Evolutionary conservation across 2,329 filamentous ascomycete genomes (phyloP).

Genomic region (Beauveria sp.): DNA sequence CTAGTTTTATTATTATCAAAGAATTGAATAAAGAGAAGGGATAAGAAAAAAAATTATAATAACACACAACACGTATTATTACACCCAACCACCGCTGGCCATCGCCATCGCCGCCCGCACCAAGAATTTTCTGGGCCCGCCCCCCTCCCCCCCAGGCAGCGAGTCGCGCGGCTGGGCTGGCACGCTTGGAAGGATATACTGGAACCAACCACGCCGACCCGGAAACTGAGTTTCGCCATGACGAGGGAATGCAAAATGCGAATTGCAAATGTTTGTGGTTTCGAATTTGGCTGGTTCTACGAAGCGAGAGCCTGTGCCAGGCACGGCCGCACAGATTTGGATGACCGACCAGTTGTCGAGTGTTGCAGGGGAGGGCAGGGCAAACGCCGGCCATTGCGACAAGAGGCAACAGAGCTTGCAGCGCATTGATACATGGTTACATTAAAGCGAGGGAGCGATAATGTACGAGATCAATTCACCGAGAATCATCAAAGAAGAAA

Average conservation of each 20-base stretch:
- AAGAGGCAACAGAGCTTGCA: constrained; percentile 1
- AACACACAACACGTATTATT: not conserved
- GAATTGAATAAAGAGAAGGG: not conserved
- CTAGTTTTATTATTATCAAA: not conserved
- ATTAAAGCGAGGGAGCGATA: too few relatives aligned
- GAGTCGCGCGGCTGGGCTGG: constrained; percentile 8
- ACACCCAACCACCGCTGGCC: constrained; percentile 2
- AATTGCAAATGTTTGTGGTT: too few relatives aligned
- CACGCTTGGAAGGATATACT: not conserved
- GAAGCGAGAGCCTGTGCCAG: too few relatives aligned
- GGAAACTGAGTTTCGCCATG: not conserved
- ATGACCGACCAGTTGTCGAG: too few relatives aligned
- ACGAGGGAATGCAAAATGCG: not conserved
- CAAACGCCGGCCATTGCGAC: not conserved
- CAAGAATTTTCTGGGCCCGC: not conserved
- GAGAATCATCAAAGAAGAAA: too few relatives aligned
- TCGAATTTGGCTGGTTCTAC: not conserved
- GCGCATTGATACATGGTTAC: not conserved
- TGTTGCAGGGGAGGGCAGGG: too few relatives aligned
- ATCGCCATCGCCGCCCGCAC: not conserved
- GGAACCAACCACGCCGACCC: not conserved
- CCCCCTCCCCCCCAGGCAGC: not conserved
- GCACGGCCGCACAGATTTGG: too few relatives aligned
- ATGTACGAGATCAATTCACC: too few relatives aligned
- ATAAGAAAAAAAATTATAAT: not conserved